These are phyloP conservation scores for Silybum marianum DNA, from an alignment of 129 eudicot species.

Conservation along the genomic window DNA sequence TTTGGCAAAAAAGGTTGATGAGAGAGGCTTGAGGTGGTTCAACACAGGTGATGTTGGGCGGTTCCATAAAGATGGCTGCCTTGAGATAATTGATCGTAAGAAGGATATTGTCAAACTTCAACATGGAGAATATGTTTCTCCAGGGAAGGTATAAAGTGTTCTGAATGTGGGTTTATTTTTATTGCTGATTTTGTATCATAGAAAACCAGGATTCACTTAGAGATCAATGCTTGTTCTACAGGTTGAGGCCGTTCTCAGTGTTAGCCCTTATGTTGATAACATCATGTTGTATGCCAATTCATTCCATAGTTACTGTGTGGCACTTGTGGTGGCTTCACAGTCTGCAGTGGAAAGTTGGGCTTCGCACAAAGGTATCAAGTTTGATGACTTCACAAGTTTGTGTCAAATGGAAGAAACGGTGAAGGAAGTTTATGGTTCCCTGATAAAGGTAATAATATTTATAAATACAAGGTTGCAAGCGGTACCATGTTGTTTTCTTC, in stretches of 20 bases:
- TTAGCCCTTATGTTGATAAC: constrained; percentile 76
- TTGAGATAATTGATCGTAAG: constrained; percentile 92
- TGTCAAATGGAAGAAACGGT: constrained; percentile 68
- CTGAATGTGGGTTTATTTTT: neutral
- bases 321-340: constrained; percentile 84
- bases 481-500: neutral
- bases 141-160: constrained; percentile 66
- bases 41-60: constrained; percentile 90
- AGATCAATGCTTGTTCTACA: constrained; percentile 32
- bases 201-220: constrained; percentile 15
- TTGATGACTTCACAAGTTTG: constrained; percentile 61
- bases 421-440: constrained; percentile 73
- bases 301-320: constrained; percentile 89
- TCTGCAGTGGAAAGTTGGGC: constrained; percentile 76
- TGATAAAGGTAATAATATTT: constrained; percentile 56
- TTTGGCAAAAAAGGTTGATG: constrained; percentile 70
- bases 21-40: constrained; percentile 96
- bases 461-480: neutral
- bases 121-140: constrained; percentile 96
- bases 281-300: constrained; percentile 86
- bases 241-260: constrained; percentile 82
- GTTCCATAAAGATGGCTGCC: constrained; percentile 89
- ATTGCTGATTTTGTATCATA: neutral
- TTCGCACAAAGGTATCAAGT: constrained; percentile 52
- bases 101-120: constrained; percentile 96